Percentiles rank a stretch among this genome's conserved stretches.
Conservation (phyloP, 192 early-diverging fungal species). For the Allomyces macrogynus region DNA sequence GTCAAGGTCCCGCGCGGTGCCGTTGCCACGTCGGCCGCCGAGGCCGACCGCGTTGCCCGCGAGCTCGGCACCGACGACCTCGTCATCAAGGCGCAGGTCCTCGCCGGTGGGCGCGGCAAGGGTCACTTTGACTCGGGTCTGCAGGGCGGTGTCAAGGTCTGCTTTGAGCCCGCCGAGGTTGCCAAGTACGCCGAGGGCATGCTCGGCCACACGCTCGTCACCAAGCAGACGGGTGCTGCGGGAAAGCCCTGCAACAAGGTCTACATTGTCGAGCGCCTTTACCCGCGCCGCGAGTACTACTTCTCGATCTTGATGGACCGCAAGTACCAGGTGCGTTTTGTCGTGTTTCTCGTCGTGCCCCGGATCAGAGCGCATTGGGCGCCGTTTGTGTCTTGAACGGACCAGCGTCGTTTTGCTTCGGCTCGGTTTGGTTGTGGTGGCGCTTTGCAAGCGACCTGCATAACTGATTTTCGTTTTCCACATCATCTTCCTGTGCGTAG, state of each 20-base stretch:
- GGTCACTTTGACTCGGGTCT: conserved; percentile 87
- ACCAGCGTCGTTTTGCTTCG: no score
- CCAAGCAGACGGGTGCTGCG: conserved; percentile 90
- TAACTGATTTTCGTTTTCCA: no score
- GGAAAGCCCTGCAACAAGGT: conserved; percentile 89
- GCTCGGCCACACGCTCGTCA: conserved; percentile 92
- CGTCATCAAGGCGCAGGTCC: conserved; percentile 73
- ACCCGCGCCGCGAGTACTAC: conserved; percentile 94
- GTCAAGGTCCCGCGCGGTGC: conserved; percentile 72
- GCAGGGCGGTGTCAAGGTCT: conserved; percentile 86
- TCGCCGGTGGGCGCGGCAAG: conserved; percentile 98
- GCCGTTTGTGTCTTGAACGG: no score
- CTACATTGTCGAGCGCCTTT: conserved; percentile 90
- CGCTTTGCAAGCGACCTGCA: no score
- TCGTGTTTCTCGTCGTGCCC: no score
- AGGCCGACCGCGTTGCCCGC: conserved; percentile 72
- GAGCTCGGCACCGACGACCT: conserved; percentile 56
- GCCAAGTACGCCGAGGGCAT: conserved; percentile 78
- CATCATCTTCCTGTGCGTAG: background rate
- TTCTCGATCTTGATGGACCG: conserved; percentile 98
- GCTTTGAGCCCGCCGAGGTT: conserved; percentile 64
- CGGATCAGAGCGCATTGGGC: no score
- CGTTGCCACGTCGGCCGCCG: conserved; percentile 67
- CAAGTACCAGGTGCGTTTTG: conserved; percentile 29
- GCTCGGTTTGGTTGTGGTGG: no score